Conservation (phyloP, 345 rosid species). For the Bruguiera gymnorhiza region DNA sequence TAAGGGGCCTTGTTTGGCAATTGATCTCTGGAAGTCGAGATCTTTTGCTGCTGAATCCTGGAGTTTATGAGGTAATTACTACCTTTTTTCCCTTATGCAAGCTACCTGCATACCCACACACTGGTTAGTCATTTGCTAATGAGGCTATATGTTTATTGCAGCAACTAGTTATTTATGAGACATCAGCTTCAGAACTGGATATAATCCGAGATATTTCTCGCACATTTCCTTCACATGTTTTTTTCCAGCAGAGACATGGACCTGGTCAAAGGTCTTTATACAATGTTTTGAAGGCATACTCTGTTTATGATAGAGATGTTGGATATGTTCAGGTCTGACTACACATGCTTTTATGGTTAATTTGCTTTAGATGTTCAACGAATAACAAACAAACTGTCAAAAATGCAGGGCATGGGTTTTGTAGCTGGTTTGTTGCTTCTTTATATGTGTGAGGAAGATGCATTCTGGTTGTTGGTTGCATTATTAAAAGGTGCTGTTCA, state of each 20-base stretch:
- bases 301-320: constrained; percentile 92
- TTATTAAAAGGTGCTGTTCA: constrained; percentile 96
- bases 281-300: constrained; percentile 96
- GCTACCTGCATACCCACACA: background rate
- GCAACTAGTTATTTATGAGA: constrained; percentile 94
- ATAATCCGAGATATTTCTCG: constrained; percentile 97
- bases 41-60: constrained; percentile 93
- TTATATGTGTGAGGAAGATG: constrained; percentile 99
- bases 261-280: constrained; percentile 98
- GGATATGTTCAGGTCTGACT: constrained; percentile 93
- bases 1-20: constrained; percentile 99
- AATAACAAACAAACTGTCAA: constrained; percentile 11
- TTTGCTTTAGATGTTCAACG: constrained; percentile 6
- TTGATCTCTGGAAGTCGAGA: constrained; percentile 90
- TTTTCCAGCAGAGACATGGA: constrained; percentile 98
- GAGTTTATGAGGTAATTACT: constrained; percentile 78
- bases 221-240: constrained; percentile 93
- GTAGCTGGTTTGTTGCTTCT: constrained; percentile 91
- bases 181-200: constrained; percentile 92
- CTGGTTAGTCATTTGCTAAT: background rate
- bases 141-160: constrained; percentile 34
- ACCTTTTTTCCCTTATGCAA: background rate
- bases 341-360: constrained; percentile 6
- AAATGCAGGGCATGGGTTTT: constrained; percentile 93
- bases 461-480: constrained; percentile 95